Base-by-base conservation (phyloP, 805 yeast genomes). In the Pichia ethanolica region DNA sequence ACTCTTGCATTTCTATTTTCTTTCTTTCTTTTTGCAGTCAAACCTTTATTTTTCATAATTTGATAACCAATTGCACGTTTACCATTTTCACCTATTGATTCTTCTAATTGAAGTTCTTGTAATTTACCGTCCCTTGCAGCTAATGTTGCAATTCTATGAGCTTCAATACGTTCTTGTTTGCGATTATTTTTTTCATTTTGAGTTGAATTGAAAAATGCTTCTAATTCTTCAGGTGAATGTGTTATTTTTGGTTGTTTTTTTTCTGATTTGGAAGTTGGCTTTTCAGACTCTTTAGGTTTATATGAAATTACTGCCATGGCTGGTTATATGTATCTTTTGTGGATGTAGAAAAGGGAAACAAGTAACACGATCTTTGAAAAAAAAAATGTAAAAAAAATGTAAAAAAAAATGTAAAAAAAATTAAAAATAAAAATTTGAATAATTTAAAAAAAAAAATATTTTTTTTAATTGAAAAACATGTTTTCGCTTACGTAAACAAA, bases 41-140 rank as follows among this genome's bases (percentile, higher is more conserved):
- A 81, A 63, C 99, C 99, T 73, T 88, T 90, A 73, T 93, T 93
- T 78, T 91, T 93, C 71, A 88, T 75, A 54, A 93, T 93, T 73
- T 91, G 98, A 71, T 84, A 93, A 66, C 86, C 89, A 61, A 93
- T 77, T 1, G 97, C 98, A 64, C 99, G 85, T 73, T 93, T 93
- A 46, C 97, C 97, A 56, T 81, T 83, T 20, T 76, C 82, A 46
- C 83, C 96, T 32, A 82, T 63, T 49, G 75, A 74, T 52, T 85
- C 87, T 54, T 74, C 72, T 4, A 5, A 5, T 20, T 44, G 42
- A 47, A 83, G 68, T 59, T 89, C 95, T 9, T 81, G 84, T 55
- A 91, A 69, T 55, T 79, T 83, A 42, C 97, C 98, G 53, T 86
- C 89, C 60, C 81, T 83, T 11, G 93, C 88, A 2, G 97, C 96